Conservation (phyloP, 345 rosid species). For the Lepidium sativum region DNA sequence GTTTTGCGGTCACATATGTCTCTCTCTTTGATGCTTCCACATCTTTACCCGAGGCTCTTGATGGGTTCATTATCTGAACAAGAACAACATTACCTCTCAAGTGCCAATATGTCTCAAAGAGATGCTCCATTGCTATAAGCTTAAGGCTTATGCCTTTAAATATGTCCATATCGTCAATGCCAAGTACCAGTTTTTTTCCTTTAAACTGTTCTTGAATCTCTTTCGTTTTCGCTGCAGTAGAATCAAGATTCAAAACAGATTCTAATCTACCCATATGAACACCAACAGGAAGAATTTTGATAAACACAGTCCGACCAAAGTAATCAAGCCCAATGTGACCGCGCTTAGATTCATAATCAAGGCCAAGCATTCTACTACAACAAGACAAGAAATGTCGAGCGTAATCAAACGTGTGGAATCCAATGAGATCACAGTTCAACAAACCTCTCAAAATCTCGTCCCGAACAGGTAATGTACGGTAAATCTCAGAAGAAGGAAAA, state of each 20-base stretch:
- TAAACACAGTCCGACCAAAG: conserved; percentile 32
- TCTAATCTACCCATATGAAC: conserved; percentile 35
- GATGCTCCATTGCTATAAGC: conserved; percentile 35
- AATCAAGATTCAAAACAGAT: conserved; percentile 25
- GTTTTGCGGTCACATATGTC: conserved; percentile 23
- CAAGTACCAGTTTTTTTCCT: conserved; percentile 33
- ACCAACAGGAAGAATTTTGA: conserved; percentile 34
- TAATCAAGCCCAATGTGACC: conserved; percentile 38
- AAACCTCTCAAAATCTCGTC: conserved; percentile 31
- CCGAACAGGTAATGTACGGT: conserved; percentile 33
- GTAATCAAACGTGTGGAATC: conserved; percentile 39
- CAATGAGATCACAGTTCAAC: conserved; percentile 38
- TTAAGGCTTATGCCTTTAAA: conserved; percentile 39
- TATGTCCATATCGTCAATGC: conserved; percentile 40
- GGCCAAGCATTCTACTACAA: conserved; percentile 37
- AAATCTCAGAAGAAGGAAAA: conserved; percentile 39
- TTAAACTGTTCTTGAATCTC: conserved; percentile 28
- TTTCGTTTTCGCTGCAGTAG: conserved; percentile 18
- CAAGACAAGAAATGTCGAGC: conserved; percentile 37
- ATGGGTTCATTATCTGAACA: conserved; percentile 38
- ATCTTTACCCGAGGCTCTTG: conserved; percentile 34
- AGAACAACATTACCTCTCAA: conserved; percentile 27
- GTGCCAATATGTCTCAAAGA: conserved; percentile 20
- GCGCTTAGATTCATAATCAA: conserved; percentile 32
- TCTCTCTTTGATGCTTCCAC: conserved; percentile 29